Conservation (phyloP, 306 rosid species). For the Vigna trinervia region DNA sequence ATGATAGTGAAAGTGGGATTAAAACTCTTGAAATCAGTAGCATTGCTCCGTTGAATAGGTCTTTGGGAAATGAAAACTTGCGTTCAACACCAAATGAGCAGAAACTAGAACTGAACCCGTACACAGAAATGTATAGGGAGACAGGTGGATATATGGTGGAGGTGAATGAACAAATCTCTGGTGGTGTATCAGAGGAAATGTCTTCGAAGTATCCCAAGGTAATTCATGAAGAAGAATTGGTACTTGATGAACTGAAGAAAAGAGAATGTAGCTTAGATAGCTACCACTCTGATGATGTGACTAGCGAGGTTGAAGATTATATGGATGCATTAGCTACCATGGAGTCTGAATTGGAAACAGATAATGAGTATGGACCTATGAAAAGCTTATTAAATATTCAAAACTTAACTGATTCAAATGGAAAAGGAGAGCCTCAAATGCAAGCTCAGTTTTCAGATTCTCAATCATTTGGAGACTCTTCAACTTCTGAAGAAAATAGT, state of each 20-base stretch:
- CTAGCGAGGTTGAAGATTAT: constrained; percentile 87
- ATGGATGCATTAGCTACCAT: constrained; percentile 81
- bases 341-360: constrained; percentile 76
- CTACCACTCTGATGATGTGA: constrained; percentile 70
- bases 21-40: constrained; percentile 74
- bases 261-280: constrained; percentile 56
- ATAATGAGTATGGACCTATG: constrained; percentile 63
- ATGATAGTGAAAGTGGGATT: constrained; percentile 65
- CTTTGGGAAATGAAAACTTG: constrained; percentile 55
- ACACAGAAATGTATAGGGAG: constrained; percentile 45
- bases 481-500: constrained; percentile 66
- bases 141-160: constrained; percentile 47
- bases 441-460: constrained; percentile 69
- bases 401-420: constrained; percentile 55
- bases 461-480: constrained; percentile 69
- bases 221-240: constrained; percentile 50
- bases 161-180: constrained; percentile 54
- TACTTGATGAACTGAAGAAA: constrained; percentile 57
- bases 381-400: constrained; percentile 49
- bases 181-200: constrained; percentile 50
- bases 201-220: constrained; percentile 50
- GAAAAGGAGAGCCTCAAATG: constrained; percentile 57
- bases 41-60: constrained; percentile 60
- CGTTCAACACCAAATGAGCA: constrained; percentile 60
- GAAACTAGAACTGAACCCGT: constrained; percentile 52